phyloP scores from a whole-genome alignment of 1,139 yeast species.

The Blastobotrys proliferans region DNA sequence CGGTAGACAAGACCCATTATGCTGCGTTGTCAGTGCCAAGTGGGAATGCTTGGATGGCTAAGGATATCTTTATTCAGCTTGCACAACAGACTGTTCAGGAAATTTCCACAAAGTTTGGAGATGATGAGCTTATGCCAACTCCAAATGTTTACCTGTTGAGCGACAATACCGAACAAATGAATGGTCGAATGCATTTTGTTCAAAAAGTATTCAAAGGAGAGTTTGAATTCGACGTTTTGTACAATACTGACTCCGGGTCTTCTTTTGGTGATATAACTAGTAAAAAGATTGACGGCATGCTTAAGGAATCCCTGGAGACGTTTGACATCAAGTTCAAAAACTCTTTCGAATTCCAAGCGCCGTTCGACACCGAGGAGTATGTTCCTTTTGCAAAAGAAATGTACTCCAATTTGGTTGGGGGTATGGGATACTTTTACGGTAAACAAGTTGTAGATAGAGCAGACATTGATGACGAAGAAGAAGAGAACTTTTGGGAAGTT shows the following conservation, averaged over 20 bases:
- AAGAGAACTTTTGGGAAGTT: slow-evolving; percentile 37
- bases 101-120: slow-evolving; percentile 39
- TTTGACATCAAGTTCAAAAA: slow-evolving; percentile 55
- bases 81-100: slow-evolving; percentile 61
- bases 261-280: slow-evolving; percentile 39
- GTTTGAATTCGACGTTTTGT: slow-evolving; percentile 74
- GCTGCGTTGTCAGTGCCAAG: slow-evolving; percentile 69
- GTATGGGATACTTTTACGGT: slow-evolving; percentile 87
- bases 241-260: slow-evolving; percentile 40
- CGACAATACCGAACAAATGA: slow-evolving; percentile 48
- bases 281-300: slow-evolving; percentile 14
- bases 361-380: slow-evolving; percentile 49
- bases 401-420: slow-evolving; percentile 81
- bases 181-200: slow-evolving; percentile 74
- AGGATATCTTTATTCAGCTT: slow-evolving; percentile 67
- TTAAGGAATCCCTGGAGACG: slow-evolving; percentile 37
- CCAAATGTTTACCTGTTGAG: slow-evolving; percentile 49
- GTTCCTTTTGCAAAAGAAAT: slow-evolving; percentile 67
- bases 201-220: slow-evolving; percentile 72
- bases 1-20: slow-evolving; percentile 51
- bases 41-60: slow-evolving; percentile 74
- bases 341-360: slow-evolving; percentile 52
- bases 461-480: slow-evolving; percentile 47
- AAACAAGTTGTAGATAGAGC: slow-evolving; percentile 76
- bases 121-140: slow-evolving; percentile 32